phyloP scores from a whole-genome alignment of 257 asterid genomes.

The Verbena officinalis region DNA sequence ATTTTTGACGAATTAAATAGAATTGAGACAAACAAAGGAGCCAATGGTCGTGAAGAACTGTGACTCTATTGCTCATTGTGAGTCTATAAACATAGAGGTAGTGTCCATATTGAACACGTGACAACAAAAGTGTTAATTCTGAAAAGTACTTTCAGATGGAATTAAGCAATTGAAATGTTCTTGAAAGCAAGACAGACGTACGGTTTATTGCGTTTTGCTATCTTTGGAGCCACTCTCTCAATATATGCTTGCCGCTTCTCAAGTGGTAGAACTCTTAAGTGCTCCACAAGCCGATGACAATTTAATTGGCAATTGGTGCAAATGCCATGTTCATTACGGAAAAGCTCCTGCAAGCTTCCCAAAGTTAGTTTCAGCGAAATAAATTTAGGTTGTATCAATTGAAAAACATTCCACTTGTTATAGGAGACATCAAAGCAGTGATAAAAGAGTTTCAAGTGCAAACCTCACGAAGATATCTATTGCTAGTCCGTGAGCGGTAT shows the following conservation, averaged over 20 bases:
- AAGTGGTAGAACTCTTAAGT: slow-evolving; percentile 59
- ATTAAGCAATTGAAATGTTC: slow-evolving; percentile 6
- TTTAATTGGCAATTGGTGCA: slow-evolving; percentile 75
- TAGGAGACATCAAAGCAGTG: slow-evolving; percentile 3
- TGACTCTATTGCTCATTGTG: background rate
- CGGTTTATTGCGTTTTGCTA: slow-evolving; percentile 60
- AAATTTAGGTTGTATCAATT: slow-evolving; percentile 17
- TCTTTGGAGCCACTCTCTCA: slow-evolving; percentile 69
- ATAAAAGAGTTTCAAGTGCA: slow-evolving; percentile 28
- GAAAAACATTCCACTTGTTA: slow-evolving; percentile 14
- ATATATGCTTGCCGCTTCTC: slow-evolving; percentile 68
- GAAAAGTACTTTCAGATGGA: slow-evolving; percentile 15
- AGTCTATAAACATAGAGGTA: background rate
- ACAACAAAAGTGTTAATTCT: background rate
- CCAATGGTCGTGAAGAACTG: background rate
- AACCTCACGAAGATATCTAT: slow-evolving; percentile 79
- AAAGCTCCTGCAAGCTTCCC: slow-evolving; percentile 63
- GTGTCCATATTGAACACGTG: background rate
- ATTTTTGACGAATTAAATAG: background rate
- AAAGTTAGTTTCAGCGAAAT: slow-evolving; percentile 33
- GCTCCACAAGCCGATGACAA: slow-evolving; percentile 84
- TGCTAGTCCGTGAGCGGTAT: slow-evolving; percentile 76
- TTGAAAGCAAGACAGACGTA: slow-evolving; percentile 41
- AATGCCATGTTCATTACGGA: slow-evolving; percentile 81
- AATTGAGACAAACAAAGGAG: background rate